A percentile compares a stretch with the other conserved stretches of the same genome.
Conservation (phyloP, 345 rosid genomes). For the Moricandia arvensis region DNA sequence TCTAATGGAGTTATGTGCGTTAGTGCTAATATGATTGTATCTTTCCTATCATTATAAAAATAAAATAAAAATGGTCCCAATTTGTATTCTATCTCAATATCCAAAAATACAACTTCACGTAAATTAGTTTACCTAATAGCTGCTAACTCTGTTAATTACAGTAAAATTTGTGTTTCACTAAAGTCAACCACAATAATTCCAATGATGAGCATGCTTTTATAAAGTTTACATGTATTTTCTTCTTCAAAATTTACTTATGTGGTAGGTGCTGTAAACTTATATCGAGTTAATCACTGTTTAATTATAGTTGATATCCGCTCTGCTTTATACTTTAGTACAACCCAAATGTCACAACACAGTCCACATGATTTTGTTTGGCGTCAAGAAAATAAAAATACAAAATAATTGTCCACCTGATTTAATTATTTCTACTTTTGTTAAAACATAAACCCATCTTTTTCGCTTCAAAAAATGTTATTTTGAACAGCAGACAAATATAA, state of each 20-base stretch:
- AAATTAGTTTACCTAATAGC: neutral
- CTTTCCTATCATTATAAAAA: neutral
- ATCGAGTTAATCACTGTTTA: conserved; percentile 16
- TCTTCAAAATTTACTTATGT: neutral
- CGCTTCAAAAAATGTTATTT: conserved; percentile 2
- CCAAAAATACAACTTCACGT: neutral
- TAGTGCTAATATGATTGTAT: neutral
- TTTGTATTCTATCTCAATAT: neutral
- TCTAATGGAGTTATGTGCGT: neutral
- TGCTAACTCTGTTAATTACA: neutral
- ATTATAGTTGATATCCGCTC: conserved; percentile 23
- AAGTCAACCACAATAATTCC: conserved; percentile 1
- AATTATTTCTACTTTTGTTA: neutral
- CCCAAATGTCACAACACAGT: conserved; percentile 28
- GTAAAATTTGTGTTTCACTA: neutral
- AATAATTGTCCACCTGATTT: conserved; percentile 21
- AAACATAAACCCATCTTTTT: conserved; percentile 25
- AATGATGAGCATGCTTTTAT: neutral
- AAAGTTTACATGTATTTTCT: neutral
- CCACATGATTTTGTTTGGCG: conserved; percentile 36
- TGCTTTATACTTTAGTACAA: conserved; percentile 26
- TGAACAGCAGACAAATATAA: conserved; percentile 3
- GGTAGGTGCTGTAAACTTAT: neutral
- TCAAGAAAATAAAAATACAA: neutral
- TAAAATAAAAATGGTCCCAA: neutral